Evolutionary conservation across 2,329 filamentous ascomycete genomes (phyloP).

Genomic region (Diplodia intermedia): DNA sequence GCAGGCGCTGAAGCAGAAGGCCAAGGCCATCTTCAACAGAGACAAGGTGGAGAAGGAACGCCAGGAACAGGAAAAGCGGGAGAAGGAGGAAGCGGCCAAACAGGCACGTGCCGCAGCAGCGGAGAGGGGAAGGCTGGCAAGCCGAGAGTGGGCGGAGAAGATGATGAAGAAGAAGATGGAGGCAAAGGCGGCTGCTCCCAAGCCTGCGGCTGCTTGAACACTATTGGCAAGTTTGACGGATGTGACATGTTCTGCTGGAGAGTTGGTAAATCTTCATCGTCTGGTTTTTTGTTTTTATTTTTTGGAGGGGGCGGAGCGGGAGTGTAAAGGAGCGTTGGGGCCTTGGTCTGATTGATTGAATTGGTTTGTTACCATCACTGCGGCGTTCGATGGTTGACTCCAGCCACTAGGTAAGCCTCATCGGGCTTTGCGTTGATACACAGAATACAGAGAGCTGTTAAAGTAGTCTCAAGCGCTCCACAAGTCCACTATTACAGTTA

Average conservation of each 20-base stretch:
- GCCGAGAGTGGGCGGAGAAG: constrained; percentile 59
- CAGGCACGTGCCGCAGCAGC: constrained; percentile 55
- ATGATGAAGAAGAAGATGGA: constrained; percentile 50
- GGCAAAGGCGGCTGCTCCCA: constrained; percentile 20
- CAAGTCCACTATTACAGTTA: not conserved
- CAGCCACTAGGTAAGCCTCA: not conserved
- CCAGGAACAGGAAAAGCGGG: constrained; percentile 50
- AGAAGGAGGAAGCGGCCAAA: constrained; percentile 58
- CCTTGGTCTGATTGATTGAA: not conserved
- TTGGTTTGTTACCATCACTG: not conserved
- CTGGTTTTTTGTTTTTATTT: not conserved
- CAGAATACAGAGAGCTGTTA: not conserved
- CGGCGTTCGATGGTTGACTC: not conserved
- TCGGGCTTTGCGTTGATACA: not conserved
- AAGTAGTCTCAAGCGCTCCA: not conserved
- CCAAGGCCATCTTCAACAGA: constrained; percentile 56
- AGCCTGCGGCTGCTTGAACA: constrained; percentile 31
- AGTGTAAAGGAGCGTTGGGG: not conserved
- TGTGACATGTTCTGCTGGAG: not conserved
- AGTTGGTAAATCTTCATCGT: not conserved
- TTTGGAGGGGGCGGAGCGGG: too few species aligned
- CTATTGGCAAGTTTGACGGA: not conserved
- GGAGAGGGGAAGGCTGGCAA: constrained; percentile 53
- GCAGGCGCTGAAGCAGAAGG: constrained; percentile 47
- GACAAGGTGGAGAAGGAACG: constrained; percentile 51